Base-by-base conservation (phyloP, 495 filamentous ascomycete genomes). In the Trichoderma reesei region DNA sequence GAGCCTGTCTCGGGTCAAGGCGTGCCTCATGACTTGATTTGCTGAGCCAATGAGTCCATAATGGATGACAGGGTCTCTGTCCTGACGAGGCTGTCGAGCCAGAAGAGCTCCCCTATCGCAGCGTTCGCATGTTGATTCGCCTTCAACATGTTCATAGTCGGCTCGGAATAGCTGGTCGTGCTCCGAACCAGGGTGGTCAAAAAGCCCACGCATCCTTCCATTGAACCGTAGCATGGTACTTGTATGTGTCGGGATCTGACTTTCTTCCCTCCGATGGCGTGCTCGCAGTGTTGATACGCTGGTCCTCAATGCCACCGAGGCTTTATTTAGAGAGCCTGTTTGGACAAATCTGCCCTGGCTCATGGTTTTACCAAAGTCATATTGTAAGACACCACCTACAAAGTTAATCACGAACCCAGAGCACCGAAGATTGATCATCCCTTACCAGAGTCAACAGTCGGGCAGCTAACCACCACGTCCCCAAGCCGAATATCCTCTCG, bases 401-500 rank as follows among this genome's bases (percentile, higher is more conserved):
- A 20, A 18, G 13, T 5, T 16, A 16, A 44, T 44, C 13, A 44
- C 4, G 41, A 44, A 14, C 13, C 5, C n/a, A 2, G 41, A 42
- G 7, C 41, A 42, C 41, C 10, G 10, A 44, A 44, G 5, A 41
- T 6, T 14, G 14, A 41, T 8, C 8, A 11, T n/a, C 18, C 1
- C 42, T 48, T 26, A 48, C 44, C n/a, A 8, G 44, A 48, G 20
- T 26, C n/a, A 18, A n/a, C 16, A 1, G 71, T 64, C 16, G 51
- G 65, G 34, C 64, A 68, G 66, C 71, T 72, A 14, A 75, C 68
- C 31, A 75, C 71, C 41, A 75, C 63, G 69, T 75, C 73, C 60
- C 73, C 73, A 64, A 74, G 71, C 60, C 68, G 72, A 65, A 70
- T 69, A 70, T 75, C 73, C 1, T n/a, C 33, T 6, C 31, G 14